Evolutionary conservation across 768 basidiomycete species (phyloP).

Genomic region (Myochromella boudieri): DNA sequence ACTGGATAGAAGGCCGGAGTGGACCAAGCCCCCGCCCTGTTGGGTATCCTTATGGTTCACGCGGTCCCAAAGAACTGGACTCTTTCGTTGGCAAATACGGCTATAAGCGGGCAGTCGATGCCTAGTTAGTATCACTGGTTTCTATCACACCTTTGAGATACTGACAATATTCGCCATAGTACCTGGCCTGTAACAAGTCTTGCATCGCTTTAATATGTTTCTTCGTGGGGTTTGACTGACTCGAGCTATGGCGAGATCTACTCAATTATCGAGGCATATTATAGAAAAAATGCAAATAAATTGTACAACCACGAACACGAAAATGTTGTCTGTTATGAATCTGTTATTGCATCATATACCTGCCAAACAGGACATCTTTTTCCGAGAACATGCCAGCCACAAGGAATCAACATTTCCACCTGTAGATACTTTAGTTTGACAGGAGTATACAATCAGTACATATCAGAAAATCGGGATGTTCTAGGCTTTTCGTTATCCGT

Average conservation of each 20-base stretch:
- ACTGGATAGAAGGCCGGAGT: slow-evolving; percentile 88
- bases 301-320: slow-evolving; percentile 13
- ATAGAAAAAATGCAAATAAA: slow-evolving; percentile 11
- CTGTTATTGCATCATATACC: no score
- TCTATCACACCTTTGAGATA: neutral
- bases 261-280: slow-evolving; percentile 6
- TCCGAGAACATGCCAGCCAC: no score
- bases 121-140: slow-evolving; percentile 64
- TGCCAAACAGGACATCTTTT: no score
- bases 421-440: no score
- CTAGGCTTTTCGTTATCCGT: no score
- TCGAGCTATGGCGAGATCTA: neutral
- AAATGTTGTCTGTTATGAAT: slow-evolving; percentile 11
- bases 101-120: slow-evolving; percentile 63
- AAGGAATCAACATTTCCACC: no score
- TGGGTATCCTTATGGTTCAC: slow-evolving; percentile 89
- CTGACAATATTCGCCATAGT: slow-evolving; percentile 34
- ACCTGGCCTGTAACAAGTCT: slow-evolving; percentile 75
- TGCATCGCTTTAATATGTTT: slow-evolving; percentile 45
- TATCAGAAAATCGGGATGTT: no score
- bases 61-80: slow-evolving; percentile 88
- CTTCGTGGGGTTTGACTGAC: neutral
- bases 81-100: slow-evolving; percentile 74
- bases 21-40: slow-evolving; percentile 70
- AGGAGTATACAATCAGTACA: no score